phyloP scores from a whole-genome alignment of 768 basidiomycete species.

The Serendipita indica region DNA sequence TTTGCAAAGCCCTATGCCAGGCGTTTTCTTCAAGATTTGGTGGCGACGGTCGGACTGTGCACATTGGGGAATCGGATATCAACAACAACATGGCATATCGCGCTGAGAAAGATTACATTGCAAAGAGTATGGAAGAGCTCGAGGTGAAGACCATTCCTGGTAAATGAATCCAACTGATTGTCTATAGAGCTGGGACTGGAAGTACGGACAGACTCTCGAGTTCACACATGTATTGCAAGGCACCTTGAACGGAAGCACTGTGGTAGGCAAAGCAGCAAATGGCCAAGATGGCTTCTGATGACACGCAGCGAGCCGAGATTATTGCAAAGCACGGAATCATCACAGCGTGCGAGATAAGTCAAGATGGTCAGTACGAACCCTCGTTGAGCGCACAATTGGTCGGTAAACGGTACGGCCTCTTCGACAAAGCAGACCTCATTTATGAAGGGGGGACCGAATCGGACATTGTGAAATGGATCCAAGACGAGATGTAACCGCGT shows the following conservation, averaged over 20 bases:
- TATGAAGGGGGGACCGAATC: background rate
- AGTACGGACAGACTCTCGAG: constrained; percentile 85
- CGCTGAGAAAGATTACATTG: constrained; percentile 37
- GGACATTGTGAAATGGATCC: background rate
- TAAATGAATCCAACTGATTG: background rate
- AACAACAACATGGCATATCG: background rate
- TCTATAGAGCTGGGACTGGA: constrained; percentile 79
- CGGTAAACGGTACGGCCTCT: constrained; percentile 1
- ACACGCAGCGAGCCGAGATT: constrained; percentile 31
- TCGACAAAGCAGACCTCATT: background rate
- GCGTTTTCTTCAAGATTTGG: constrained; percentile 52
- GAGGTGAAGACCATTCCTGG: constrained; percentile 30
- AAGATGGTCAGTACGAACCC: background rate
- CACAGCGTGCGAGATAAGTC: background rate
- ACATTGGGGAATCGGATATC: background rate
- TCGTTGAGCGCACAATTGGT: background rate
- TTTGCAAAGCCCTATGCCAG: constrained; percentile 49
- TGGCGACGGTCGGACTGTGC: background rate
- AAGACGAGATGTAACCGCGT: background rate
- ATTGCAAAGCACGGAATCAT: constrained; percentile 54
- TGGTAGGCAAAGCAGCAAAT: no score
- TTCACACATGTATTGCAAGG: constrained; percentile 50
- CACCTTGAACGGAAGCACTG: constrained; percentile 26
- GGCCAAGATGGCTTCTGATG: no score
- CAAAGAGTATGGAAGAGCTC: constrained; percentile 56